A percentile compares a stretch with the other conserved stretches of the same genome.
Evolutionary conservation across 495 filamentous ascomycete genomes (phyloP).

Genomic region (Podospora tetraspora): DNA sequence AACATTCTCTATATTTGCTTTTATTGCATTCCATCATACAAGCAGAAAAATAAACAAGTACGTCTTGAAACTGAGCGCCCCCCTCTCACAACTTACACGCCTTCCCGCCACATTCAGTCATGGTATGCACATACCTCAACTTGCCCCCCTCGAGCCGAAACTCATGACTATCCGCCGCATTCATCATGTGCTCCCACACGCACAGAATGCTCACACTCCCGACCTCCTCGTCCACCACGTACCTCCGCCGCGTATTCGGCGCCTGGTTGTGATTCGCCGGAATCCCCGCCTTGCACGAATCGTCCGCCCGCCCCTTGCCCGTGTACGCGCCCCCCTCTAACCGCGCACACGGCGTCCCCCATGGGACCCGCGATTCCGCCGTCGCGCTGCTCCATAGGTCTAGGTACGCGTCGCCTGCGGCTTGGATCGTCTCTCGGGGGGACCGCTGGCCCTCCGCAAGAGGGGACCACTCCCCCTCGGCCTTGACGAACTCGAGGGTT

Average conservation of each 20-base stretch:
- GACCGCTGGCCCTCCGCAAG: slow-evolving; percentile 20
- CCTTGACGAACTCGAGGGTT: slow-evolving; percentile 30
- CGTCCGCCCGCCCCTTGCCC: slow-evolving; percentile 29
- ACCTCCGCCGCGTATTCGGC: slow-evolving; percentile 35
- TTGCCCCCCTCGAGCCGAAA: slow-evolving; percentile 41
- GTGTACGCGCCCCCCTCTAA: slow-evolving; percentile 39
- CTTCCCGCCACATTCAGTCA: slow-evolving; percentile 28
- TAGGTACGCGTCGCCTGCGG: slow-evolving; percentile 39
- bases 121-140: slow-evolving; percentile 40
- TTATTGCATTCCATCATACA: neutral
- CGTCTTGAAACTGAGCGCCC: no score
- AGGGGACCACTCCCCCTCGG: slow-evolving; percentile 33
- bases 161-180: slow-evolving; percentile 39
- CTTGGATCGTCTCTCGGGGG: slow-evolving; percentile 27
- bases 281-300: slow-evolving; percentile 38
- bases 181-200: slow-evolving; percentile 38
- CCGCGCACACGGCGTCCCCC: slow-evolving; percentile 37
- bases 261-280: slow-evolving; percentile 36
- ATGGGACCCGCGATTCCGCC: slow-evolving; percentile 33
- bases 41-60: neutral
- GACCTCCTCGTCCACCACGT: slow-evolving; percentile 37
- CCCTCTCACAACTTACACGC: slow-evolving; percentile 9
- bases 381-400: slow-evolving; percentile 36
- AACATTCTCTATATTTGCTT: neutral
- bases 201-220: slow-evolving; percentile 38